These are phyloP conservation scores for Paraphaeosphaeria sporulosa DNA, from an alignment of 2,329 filamentous ascomycete species.

Conservation along the genomic window DNA sequence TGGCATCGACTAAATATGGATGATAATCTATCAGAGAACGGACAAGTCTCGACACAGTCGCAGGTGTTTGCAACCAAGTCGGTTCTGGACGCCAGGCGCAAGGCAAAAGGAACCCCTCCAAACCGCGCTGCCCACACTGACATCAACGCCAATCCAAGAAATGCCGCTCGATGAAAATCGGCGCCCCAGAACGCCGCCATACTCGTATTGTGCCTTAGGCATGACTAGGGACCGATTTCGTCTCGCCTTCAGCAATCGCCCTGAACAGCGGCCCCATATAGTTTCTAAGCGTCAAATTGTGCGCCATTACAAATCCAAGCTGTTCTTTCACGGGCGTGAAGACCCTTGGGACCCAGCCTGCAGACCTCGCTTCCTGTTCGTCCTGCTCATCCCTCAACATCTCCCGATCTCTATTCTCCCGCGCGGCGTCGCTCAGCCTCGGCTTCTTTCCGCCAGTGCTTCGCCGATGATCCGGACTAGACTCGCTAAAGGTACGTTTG, in stretches of 20 bases:
- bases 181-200: constrained; percentile 4
- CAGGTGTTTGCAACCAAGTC: not conserved
- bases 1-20: constrained; percentile 1
- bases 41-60: constrained; percentile 3
- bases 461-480: constrained; percentile 34
- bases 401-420: constrained; percentile 36
- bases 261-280: constrained; percentile 48
- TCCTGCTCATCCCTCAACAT: constrained; percentile 51
- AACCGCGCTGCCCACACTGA: constrained; percentile 1
- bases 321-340: constrained; percentile 72
- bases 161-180: constrained; percentile 2
- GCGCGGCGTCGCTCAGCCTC: constrained; percentile 40
- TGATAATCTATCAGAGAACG: constrained; percentile 5
- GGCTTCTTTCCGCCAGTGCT: constrained; percentile 54
- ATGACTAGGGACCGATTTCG: not conserved
- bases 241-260: constrained; percentile 45
- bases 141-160: constrained; percentile 4
- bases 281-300: constrained; percentile 61
- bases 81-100: not conserved
- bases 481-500: constrained; percentile 41
- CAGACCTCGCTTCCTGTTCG: constrained; percentile 59
- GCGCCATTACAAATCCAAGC: constrained; percentile 73
- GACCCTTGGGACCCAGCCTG: constrained; percentile 71
- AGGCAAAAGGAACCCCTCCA: not conserved
- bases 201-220: not conserved